Base-by-base conservation (phyloP, 257 asterid genomes). In the Petunia axillaris region DNA sequence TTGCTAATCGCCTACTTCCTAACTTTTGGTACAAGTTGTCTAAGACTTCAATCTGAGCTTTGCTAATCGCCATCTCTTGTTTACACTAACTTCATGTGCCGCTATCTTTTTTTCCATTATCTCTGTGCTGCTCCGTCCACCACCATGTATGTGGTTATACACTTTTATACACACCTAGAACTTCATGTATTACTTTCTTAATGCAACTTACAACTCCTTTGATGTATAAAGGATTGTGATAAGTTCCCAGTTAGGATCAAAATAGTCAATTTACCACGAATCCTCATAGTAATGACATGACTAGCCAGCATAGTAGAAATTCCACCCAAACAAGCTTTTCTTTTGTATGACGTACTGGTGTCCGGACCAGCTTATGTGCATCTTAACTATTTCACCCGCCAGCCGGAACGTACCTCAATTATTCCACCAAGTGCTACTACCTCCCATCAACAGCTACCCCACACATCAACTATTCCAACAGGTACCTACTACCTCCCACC, bases 141-240 rank as follows among this genome's bases (percentile, higher is more conserved):
- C 8, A 59, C 8, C 58, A 25, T 70, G 25, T 41, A 4, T 44
- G 8, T 46, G 76, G 5, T 46, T 70, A 57, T 70, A n/a, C 5
- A 4, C 38, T n/a, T 1, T 16, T n/a, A 68, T 7, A 43, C 57
- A 44, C 76, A 44, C n/a, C 16, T 68, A 4, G 5, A 46, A 48
- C 76, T 46, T 70, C 76, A 46, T 46, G 11, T 25, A 10, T 70
- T 46, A 70, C 77, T 70, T 71, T 35, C 44, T 2, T 48, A 70
- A 16, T 70, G 59, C 43, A 70, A 70, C 16, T 70, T 46, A 48
- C 10, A 8, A 46, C 5, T 70, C 46, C 40, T 10, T 48, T 16
- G 43, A 70, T 54, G 25, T 58, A 46, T 25, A 70, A 25, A 9
- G 76, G 41, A 35, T 35, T 71, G 36, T 0, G 6, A 50, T 48